Evolutionary conservation across 306 rosid species (phyloP), one percentile per base, ranked within the genome.

Genomic region (Crotalaria pallida): DNA sequence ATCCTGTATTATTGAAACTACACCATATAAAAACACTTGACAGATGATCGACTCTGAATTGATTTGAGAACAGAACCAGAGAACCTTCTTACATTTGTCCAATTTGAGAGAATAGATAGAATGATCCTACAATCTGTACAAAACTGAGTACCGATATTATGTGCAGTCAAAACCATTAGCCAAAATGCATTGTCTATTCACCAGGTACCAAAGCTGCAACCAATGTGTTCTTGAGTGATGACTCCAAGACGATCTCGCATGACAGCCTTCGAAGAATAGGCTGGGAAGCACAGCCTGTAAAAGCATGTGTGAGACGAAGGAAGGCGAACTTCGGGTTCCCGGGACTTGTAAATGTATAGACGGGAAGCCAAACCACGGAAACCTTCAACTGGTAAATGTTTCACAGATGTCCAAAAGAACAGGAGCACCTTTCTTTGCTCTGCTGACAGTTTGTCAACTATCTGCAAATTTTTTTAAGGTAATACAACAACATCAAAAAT

Each of bases 251-350:
- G 89, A 56, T 78, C 77, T 67, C 81, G 77, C 91, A 93, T 85
- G 73, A 79, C 50, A 24, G 76, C 50, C 77, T 41, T 75, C 21
- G 97, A 85, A 7, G 90, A 79, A 77, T 93, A 93, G 0, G 80
- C 75, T 0, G 98, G 98, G 81, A 93, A 85, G 69, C 90, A 88
- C 48, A 93, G 69, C 76, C 87, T 69, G 75, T 71, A 85, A 49
- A 90, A 88, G 72, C 98, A 93, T 62, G 97, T 93, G 80, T 87
- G 96, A 11, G 98, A 93, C 26, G 97, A 79, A 36, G 97, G 98
- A 56, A 93, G 87, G 58, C 53, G 92, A 69, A 67, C 80, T 4
- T 19, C 58, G 13, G 86, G 80, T 64, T 87, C 86, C 10, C 69
- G 3, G 33, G 92, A 43, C 78, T 60, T 86, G 84, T 80, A 86